A percentile compares a stretch with the other conserved stretches of the same genome.
phyloP scores from a whole-genome alignment of 768 basidiomycete species.

The Coprinellus micaceus region DNA sequence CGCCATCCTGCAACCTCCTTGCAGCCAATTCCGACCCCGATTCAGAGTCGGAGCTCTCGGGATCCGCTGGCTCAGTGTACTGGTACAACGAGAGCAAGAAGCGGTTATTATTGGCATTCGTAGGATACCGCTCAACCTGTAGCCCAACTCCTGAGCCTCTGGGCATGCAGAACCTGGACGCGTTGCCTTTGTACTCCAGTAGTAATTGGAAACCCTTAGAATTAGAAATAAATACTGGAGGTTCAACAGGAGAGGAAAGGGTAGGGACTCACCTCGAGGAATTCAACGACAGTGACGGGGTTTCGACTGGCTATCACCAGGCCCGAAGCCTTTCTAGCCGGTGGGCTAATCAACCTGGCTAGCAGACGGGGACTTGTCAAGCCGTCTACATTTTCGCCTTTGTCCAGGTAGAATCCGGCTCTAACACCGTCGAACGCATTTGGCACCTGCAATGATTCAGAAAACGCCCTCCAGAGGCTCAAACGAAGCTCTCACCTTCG shows the following conservation, averaged over 20 bases:
- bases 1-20: too few relatives aligned
- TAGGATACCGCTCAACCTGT: neutral
- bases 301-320: neutral
- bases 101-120: neutral
- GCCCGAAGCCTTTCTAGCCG: neutral
- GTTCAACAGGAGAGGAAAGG: neutral
- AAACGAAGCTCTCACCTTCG: neutral
- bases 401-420: neutral
- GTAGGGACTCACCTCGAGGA: neutral
- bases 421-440: neutral
- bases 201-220: neutral
- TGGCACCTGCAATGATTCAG: neutral
- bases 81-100: constrained; percentile 1
- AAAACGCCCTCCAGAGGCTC: too few relatives aligned
- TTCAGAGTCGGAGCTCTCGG: too few relatives aligned
- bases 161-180: neutral
- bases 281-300: neutral
- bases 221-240: neutral
- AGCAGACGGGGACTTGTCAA: neutral
- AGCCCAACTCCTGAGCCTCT: neutral
- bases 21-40: too few relatives aligned
- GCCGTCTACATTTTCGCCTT: neutral
- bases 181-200: neutral
- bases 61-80: neutral
- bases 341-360: neutral